Base-by-base conservation (phyloP, 306 rosid species). In the Quercus engelmannii region DNA sequence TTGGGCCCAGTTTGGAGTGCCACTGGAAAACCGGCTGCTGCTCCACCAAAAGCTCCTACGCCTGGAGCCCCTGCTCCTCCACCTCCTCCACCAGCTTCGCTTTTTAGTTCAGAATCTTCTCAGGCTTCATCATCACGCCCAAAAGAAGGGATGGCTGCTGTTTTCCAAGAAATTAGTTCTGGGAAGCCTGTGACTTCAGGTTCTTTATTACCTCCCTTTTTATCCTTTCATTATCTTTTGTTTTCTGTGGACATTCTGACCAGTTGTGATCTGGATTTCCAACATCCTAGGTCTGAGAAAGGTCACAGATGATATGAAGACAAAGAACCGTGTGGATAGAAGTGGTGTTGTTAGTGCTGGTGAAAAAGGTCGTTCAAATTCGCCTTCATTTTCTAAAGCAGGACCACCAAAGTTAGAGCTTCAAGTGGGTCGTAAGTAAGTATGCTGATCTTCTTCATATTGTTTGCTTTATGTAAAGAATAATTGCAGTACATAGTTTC, bases 401-500 rank as follows among this genome's bases (percentile, higher is more conserved):
- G 99, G 96, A 52, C 92, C 99, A 79, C 98, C 96, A 11, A 96
- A 91, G 74, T 85, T 96, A 8, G 99, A 96, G 85, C 99, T 93
- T 86, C 98, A 96, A 89, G 90, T 91, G 97, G 99, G 99, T 71
- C 98, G 97, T 81, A 96, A 93, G 99, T 95, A 87, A 81, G 97
- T 90, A 74, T 55, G 17, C 74, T 54, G 17, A 76, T 73, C 64
- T 20, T 73, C 64, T 20, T 73, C 14, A 51, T 69, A 18, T 19
- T 17, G 33, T 54, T 78, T 59, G 73, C 17, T 75, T 77, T 55
- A 74, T 79, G 28, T 73, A 52, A 76, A 74, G 77, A 74, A 25
- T 54, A 70, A 57, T 74, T 68, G 82, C 38, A 55, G 18, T 41
- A 62, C 58, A 79, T 63, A 38, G 55, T 74, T 35, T 81, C 59